Conservation (phyloP, 805 yeast species). For the Schwanniomyces polymorphus region DNA sequence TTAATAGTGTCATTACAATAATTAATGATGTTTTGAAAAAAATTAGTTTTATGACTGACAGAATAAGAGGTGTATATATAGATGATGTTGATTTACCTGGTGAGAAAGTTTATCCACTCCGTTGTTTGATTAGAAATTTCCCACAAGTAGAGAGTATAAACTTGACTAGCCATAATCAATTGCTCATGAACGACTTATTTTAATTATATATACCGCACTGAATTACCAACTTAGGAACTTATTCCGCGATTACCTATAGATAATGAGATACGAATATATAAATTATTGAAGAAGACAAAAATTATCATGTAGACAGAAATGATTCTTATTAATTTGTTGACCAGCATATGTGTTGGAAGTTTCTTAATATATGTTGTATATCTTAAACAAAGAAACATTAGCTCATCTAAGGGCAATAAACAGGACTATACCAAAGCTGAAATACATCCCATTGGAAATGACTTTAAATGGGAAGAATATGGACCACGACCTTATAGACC, state of each 20-base stretch:
- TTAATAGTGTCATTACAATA: slow-evolving; percentile 28
- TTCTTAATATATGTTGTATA: background rate
- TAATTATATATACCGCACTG: background rate
- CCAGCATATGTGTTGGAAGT: background rate
- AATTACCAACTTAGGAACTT: background rate
- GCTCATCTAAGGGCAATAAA: background rate
- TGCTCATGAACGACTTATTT: slow-evolving; percentile 18
- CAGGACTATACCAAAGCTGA: background rate
- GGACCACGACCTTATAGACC: slow-evolving; percentile 22
- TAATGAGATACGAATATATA: background rate
- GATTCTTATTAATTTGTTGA: background rate
- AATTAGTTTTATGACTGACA: slow-evolving; percentile 29
- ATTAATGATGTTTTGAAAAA: slow-evolving; percentile 36
- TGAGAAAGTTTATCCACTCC: slow-evolving; percentile 29
- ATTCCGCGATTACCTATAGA: background rate
- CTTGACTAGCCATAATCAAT: slow-evolving; percentile 18
- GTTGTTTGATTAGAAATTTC: slow-evolving; percentile 27
- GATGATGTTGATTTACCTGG: slow-evolving; percentile 31
- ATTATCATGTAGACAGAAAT: background rate
- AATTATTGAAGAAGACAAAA: background rate
- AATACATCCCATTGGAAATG: slow-evolving; percentile 25
- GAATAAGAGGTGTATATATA: slow-evolving; percentile 30
- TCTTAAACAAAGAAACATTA: background rate
- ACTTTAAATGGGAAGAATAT: slow-evolving; percentile 42
- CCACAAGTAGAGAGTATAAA: slow-evolving; percentile 32